A percentile compares a stretch with the other conserved stretches of the same genome.
phyloP scores from a whole-genome alignment of 1,284 basidiomycete genomes.

The Cutaneotrichosporon sp. region DNA sequence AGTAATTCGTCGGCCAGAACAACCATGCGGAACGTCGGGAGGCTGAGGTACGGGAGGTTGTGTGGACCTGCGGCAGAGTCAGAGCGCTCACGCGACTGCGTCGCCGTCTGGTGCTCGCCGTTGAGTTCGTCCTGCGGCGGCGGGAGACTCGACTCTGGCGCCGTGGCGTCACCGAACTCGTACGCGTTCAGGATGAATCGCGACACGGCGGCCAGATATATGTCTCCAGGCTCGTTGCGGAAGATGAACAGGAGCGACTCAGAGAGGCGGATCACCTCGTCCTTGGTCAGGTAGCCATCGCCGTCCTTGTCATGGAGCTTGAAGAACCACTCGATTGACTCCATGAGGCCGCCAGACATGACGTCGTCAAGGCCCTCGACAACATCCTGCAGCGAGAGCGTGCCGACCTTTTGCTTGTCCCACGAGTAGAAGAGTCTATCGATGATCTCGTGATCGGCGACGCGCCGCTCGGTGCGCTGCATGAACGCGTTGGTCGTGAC shows the following conservation, averaged over 20 bases:
- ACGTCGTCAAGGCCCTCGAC: constrained; percentile 85
- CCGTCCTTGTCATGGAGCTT: constrained; percentile 94
- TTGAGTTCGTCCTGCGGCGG: constrained; percentile 39
- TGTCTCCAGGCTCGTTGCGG: constrained; percentile 94
- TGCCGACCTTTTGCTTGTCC: constrained; percentile 76
- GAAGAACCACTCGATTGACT: constrained; percentile 98
- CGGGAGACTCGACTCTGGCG: constrained; percentile 59
- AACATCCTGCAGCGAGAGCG: constrained; percentile 85
- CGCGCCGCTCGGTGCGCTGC: constrained; percentile 58
- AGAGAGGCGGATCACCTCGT: constrained; percentile 86
- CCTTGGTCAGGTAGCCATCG: constrained; percentile 90
- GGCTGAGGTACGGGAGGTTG: constrained; percentile 79
- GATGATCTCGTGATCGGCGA: constrained; percentile 57
- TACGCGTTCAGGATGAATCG: constrained; percentile 96
- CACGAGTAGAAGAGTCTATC: constrained; percentile 80
- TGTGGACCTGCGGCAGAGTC: constrained; percentile 47
- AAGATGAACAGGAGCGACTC: constrained; percentile 97
- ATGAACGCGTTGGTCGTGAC: constrained; percentile 89
- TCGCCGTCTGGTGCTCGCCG: constrained; percentile 53
- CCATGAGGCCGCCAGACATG: constrained; percentile 96
- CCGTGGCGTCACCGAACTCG: constrained; percentile 85
- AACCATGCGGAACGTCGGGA: constrained; percentile 88
- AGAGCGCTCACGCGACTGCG: constrained; percentile 58
- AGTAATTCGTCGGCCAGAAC: constrained; percentile 90
- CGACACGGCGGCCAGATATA: constrained; percentile 90